Base-by-base conservation (phyloP, 2,329 filamentous ascomycete genomes). In the Zarea fungicola region DNA sequence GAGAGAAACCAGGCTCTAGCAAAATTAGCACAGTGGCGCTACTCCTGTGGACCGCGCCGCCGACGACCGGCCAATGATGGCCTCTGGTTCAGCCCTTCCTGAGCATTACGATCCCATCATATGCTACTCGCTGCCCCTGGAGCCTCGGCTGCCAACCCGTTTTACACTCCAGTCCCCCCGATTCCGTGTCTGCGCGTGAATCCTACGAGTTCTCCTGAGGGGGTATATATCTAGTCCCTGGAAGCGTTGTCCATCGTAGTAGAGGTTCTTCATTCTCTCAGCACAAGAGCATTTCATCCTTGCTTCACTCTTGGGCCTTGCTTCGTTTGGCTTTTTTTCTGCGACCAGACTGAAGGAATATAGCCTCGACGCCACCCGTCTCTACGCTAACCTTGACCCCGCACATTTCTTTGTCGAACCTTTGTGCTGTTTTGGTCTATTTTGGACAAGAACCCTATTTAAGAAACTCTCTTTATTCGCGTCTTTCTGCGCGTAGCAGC, bases 51-150 rank as follows among this genome's bases (percentile, higher is more conserved):
- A 48, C 37, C 46, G 25, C 16, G 14, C 18, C 21, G 14, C 21
- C 31, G 26, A 16, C 37, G 42, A 16, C n/a, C n/a, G n/a, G 14
- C 46, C 37, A 48, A 48, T 42, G 35, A 48, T 35, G 16, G 9
- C 23, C 22, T 18, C 31, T 16, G 31, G 28, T 21, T 21, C 9
- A 41, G 36, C 21, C 29, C 3, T 41, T 40, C 45, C 22, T 28
- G 29, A 18, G 37, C 16, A 42, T 48, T 48, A 36, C 46, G 37
- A 48, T 48, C 46, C 36, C 46, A 48, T 48, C 46, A 48, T 48
- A 48, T 48, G 46, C 46, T 31, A 42, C 46, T 48, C 39, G 46
- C 22, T 48, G 39, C 14, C 16, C 13, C 19, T 21, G 46, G 46
- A 35, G 46, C 46, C 46, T 48, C 46, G 46, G 46, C 37, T 42